phyloP scores from a whole-genome alignment of 2,329 filamentous ascomycete genomes.

The Colletotrichum gloeosporioides region DNA sequence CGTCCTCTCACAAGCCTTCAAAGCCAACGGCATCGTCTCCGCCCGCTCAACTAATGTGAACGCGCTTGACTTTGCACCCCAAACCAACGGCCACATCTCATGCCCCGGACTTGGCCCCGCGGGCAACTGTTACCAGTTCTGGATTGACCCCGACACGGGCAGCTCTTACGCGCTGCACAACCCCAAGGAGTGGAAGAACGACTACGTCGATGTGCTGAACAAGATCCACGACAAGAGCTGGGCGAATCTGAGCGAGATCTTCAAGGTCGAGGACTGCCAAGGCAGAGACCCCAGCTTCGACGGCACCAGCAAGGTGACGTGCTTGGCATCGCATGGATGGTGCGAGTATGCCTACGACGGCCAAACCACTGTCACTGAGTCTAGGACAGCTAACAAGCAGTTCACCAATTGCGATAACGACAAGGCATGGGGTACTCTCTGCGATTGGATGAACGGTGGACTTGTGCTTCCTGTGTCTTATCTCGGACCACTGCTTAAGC shows the following conservation, averaged over 20 bases:
- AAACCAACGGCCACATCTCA: slow-evolving; percentile 11
- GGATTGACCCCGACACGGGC: slow-evolving; percentile 23
- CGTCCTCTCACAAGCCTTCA: slow-evolving; percentile 25
- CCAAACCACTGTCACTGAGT: not conserved
- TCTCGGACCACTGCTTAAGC: slow-evolving; percentile 26
- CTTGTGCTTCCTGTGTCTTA: slow-evolving; percentile 27
- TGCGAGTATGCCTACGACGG: slow-evolving; percentile 27
- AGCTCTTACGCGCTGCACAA: slow-evolving; percentile 30
- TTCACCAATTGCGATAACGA: slow-evolving; percentile 29
- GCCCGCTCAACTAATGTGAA: slow-evolving; percentile 25
- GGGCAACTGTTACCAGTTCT: slow-evolving; percentile 26
- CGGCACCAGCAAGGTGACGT: slow-evolving; percentile 23
- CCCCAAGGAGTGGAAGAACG: slow-evolving; percentile 25
- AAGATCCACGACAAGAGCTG: slow-evolving; percentile 27
- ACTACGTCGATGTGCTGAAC: slow-evolving; percentile 24
- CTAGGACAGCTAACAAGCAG: slow-evolving; percentile 10
- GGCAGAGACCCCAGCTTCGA: slow-evolving; percentile 27
- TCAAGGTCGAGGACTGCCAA: slow-evolving; percentile 27
- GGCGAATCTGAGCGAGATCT: slow-evolving; percentile 28
- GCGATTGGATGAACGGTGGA: slow-evolving; percentile 23
- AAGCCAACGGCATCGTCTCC: slow-evolving; percentile 27
- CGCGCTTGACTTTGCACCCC: slow-evolving; percentile 23
- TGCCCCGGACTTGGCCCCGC: slow-evolving; percentile 9
- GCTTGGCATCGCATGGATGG: slow-evolving; percentile 26
- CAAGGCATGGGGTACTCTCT: slow-evolving; percentile 23